Evolutionary conservation across 805 yeast species (phyloP), one percentile per base, ranked within the genome.

Genomic region (Ogataea paradorogensis): DNA sequence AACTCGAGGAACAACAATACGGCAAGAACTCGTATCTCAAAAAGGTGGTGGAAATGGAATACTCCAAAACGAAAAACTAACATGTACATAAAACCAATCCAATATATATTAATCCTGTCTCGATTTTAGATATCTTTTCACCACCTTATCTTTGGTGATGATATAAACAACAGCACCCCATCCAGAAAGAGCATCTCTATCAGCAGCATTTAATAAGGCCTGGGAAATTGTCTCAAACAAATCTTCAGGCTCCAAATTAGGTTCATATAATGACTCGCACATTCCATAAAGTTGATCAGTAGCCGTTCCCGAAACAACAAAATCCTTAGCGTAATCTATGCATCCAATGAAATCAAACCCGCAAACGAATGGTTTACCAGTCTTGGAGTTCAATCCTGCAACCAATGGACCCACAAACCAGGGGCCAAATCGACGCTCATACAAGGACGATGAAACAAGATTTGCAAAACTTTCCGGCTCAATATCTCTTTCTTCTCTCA

Each of bases 111-210:
- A 93, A 75, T 93, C 99, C 71, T 91, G 98, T 66, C 99, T 84
- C 42, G 96, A 88, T 70, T 83, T 90, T 66, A 93, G 77, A 55
- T 84, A 79, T 58, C 95, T 80, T 69, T 83, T 89, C 39, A 80
- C 76, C 42, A 93, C 95, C 65, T 87, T 85, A 61, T 91, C 98
- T 67, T 89, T 89, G 33, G 95, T 86, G 37, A 93, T 78, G 40
- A 93, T 70, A 65, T 91, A 91, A 16, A 93, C 98, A 13, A 87
- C 84, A 7, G 95, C 96, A 57, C 99, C 99, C 96, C 97, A 93
- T 51, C 99, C 99, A 22, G 95, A 82, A 43, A 93, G 73, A 5
- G 97, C 95, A 66, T 93, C 99, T 73, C 99, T 84, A 65, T 93
- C 99, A 26, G 85, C 95, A 14, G 96, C 98, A 61, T 85, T 88